Evolutionary conservation across 495 filamentous ascomycete species (phyloP), one percentile per base, ranked within the genome.

Genomic region (Talaromyces proteolyticus): DNA sequence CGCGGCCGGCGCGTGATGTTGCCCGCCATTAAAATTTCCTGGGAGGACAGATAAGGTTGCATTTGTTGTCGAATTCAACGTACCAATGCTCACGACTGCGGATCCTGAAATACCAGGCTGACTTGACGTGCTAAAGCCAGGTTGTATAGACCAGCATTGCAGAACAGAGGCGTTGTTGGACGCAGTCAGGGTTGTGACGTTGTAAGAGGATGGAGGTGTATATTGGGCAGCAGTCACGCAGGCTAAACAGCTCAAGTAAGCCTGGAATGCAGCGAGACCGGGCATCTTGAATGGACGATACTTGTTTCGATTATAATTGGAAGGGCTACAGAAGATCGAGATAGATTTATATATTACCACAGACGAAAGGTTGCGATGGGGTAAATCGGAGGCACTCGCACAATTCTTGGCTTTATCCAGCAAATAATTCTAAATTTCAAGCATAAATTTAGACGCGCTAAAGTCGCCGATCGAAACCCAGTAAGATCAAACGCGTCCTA

Each of bases 101-200:
- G 67, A 53, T 12, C 79, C 76, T 2, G 63, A 22, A 5, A 58
- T 74, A 0, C 79, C 79, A n/a, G 76, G 48, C 36, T 64, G 25
- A 3, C 56, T 48, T 11, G 75, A 76, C 0, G 52, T 55, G 14
- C 54, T 39, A 54, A 79, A 73, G 0, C 70, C 72, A 0, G 62
- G 55, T n/a, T 53, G 42, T 16, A 80, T 57, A 36, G 71, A 60
- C 78, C 78, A 81, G 64, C 77, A 82, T 63, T 80, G 69, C n/a
- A 81, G 55, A 0, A 63, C 67, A 7, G 78, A 80, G 26, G 57
- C 55, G 53, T 65, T 63, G 44, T 67, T 53, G 57, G 58, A 47
- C 37, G 70, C 57, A 46, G 57, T 51, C 40, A 76, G 47, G 44
- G 69, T 63, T 34, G 74, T 75, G 37, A 74, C 51, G 53, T 74